Percentiles rank a stretch among this genome's conserved stretches.
Conservation (phyloP, 257 asterid species). For the Cynanchum wilfordii region DNA sequence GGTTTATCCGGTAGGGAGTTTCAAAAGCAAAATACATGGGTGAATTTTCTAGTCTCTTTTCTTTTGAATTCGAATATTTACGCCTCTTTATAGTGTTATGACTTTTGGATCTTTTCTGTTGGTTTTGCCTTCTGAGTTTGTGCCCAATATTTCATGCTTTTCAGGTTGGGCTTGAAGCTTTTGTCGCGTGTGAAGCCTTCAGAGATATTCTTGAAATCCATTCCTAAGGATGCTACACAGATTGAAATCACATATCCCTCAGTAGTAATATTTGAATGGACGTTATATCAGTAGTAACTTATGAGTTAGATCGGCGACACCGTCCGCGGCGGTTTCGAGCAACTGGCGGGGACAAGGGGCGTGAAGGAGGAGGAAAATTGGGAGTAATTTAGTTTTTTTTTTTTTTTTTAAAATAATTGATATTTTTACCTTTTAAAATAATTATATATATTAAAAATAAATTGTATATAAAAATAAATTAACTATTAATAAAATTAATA, state of each 20-base stretch:
- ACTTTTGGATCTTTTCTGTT: not conserved
- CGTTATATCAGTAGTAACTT: no score
- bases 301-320: not conserved
- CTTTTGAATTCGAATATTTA: not conserved
- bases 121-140: constrained; percentile 4
- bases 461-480: no score
- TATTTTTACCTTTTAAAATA: no score
- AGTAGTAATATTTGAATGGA: no score
- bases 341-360: constrained; percentile 42
- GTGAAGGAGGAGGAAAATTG: no score
- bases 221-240: constrained; percentile 61
- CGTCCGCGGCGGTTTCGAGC: not conserved
- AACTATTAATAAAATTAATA: no score
- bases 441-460: no score
- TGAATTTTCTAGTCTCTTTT: constrained; percentile 17
- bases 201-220: constrained; percentile 84
- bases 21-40: constrained; percentile 87
- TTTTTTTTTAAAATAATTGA: no score
- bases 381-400: no score
- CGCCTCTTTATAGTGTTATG: not conserved
- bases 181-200: constrained; percentile 88
- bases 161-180: constrained; percentile 79
- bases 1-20: constrained; percentile 65
- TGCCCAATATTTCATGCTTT: constrained; percentile 14
- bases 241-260: constrained; percentile 77